Evolutionary conservation across 306 rosid genomes (phyloP).

Genomic region (Prunus dulcis): DNA sequence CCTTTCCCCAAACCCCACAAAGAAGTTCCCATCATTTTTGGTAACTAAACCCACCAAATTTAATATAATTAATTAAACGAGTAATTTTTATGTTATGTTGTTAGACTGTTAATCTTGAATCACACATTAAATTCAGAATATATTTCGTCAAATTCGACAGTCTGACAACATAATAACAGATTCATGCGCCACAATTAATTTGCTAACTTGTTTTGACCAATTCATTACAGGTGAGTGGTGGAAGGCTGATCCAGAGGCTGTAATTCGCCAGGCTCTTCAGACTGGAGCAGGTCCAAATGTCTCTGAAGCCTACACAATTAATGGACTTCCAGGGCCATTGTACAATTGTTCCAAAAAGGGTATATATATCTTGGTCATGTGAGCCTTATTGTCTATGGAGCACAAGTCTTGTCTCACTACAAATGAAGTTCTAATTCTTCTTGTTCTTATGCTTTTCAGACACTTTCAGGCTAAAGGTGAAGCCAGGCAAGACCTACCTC

Average conservation of each 20-base stretch:
- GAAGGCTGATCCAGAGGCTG: constrained; percentile 61
- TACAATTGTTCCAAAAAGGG: constrained; percentile 62
- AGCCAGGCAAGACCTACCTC: constrained; percentile 68
- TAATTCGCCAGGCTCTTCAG: constrained; percentile 60
- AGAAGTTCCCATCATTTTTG: constrained; percentile 59
- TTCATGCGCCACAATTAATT: background rate
- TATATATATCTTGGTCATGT: background rate
- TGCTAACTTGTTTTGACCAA: background rate
- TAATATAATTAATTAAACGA: background rate
- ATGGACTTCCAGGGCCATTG: constrained; percentile 73
- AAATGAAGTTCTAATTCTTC: background rate
- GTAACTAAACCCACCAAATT: constrained; percentile 26
- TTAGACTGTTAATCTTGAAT: background rate
- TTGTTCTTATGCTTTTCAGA: constrained; percentile 28
- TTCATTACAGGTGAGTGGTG: constrained; percentile 66
- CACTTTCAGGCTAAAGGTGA: constrained; percentile 58
- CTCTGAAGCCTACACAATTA: constrained; percentile 69
- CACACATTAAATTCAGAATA: background rate
- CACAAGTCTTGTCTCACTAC: background rate
- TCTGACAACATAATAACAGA: background rate
- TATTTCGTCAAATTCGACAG: background rate
- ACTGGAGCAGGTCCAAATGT: constrained; percentile 69
- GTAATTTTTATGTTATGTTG: background rate
- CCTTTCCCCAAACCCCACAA: constrained; percentile 55
- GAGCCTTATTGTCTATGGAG: background rate